Conservation (phyloP, 169 alveolate genomes). For the Plasmodium billcollinsi region DNA sequence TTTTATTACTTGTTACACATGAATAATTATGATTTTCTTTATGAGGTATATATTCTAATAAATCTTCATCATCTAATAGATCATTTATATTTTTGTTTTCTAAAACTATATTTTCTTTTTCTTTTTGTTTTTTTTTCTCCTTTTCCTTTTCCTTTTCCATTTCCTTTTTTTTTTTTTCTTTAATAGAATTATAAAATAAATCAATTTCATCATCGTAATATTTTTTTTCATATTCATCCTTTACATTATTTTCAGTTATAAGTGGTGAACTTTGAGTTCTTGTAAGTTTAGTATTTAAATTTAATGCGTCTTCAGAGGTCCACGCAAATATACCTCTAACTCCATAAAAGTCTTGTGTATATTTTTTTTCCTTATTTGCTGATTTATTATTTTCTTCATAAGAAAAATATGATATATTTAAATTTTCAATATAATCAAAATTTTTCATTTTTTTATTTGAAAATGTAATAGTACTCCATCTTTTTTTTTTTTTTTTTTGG, state of each 20-base stretch:
- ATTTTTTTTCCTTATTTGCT: not conserved
- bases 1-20: not conserved
- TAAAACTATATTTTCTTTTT: too few relatives aligned
- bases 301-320: slow-evolving; percentile 3
- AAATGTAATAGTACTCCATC: not conserved
- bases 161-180: slow-evolving; percentile 7
- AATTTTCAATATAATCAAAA: not conserved
- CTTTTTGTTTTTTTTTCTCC: too few relatives aligned
- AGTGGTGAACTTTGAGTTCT: not conserved
- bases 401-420: not conserved
- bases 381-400: not conserved
- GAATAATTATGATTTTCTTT: not conserved
- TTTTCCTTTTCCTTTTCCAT: not conserved
- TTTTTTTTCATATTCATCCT: slow-evolving; percentile 2
- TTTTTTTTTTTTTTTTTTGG: not conserved
- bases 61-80: not conserved
- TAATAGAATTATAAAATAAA: slow-evolving; percentile 4
- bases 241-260: not conserved
- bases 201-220: not conserved
- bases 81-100: too few relatives aligned
- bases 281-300: not conserved
- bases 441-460: not conserved
- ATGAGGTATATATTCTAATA: not conserved
- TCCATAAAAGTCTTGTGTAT: not conserved
- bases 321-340: slow-evolving; percentile 28